These are phyloP conservation scores for Marasmius fiardii DNA, from an alignment of 1,284 basidiomycete genomes.

Conservation along the genomic window DNA sequence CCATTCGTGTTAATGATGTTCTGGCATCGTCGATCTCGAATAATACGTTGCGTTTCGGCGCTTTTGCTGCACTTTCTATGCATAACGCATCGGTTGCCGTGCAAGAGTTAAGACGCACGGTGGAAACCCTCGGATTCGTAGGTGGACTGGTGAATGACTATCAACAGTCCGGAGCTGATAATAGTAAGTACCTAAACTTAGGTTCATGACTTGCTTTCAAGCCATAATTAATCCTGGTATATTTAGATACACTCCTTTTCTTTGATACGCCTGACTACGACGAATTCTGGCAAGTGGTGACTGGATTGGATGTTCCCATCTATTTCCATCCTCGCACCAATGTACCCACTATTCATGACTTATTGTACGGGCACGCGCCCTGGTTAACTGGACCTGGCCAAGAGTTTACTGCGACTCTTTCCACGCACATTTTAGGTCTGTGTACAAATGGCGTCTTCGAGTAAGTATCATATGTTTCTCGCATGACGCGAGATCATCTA, in stretches of 20 bases:
- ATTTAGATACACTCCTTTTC: constrained; percentile 30
- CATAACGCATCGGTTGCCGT: constrained; percentile 14
- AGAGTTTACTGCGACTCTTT: constrained; percentile 36
- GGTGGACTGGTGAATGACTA: constrained; percentile 16
- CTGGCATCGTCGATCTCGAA: constrained; percentile 35
- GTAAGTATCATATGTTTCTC: constrained; percentile 16
- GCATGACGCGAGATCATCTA: neutral
- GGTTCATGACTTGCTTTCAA: neutral
- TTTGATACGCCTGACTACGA: constrained; percentile 14
- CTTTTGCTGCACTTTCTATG: constrained; percentile 16
- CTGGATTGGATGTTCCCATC: constrained; percentile 15
- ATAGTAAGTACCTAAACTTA: constrained; percentile 2
- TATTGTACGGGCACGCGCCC: constrained; percentile 29
- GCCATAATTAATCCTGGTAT: neutral
- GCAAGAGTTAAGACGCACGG: constrained; percentile 11
- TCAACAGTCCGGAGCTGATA: constrained; percentile 11
- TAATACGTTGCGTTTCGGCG: constrained; percentile 34
- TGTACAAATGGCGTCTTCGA: constrained; percentile 39
- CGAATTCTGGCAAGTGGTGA: constrained; percentile 13
- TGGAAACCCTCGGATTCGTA: constrained; percentile 14
- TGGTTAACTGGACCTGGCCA: constrained; percentile 32
- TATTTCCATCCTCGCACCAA: constrained; percentile 24
- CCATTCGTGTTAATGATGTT: constrained; percentile 31
- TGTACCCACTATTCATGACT: constrained; percentile 23
- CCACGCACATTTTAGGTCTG: constrained; percentile 37